A percentile compares a stretch with the other conserved stretches of the same genome.
phyloP scores from a whole-genome alignment of 2,329 filamentous ascomycete genomes.

The Onygena corvina region DNA sequence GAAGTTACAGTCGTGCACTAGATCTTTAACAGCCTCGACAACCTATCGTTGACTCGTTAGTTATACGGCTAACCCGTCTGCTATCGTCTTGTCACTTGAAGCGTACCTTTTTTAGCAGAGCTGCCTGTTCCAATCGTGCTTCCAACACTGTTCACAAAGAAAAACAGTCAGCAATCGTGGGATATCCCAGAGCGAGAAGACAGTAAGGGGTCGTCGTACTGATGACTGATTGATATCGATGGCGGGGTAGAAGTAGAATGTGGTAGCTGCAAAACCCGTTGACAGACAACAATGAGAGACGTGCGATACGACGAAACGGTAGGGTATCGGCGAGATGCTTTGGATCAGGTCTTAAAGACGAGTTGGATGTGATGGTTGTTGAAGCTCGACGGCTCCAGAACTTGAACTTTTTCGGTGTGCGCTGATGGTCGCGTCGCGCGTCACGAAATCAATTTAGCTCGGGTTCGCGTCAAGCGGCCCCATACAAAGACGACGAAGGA shows the following conservation, averaged over 20 bases:
- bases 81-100: not conserved
- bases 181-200: too few relatives aligned
- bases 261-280: too few relatives aligned
- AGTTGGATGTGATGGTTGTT: not conserved
- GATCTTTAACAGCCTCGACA: constrained; percentile 97
- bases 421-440: not conserved
- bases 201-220: not conserved
- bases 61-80: not conserved
- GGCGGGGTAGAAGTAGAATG: not conserved
- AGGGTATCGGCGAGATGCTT: not conserved
- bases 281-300: too few relatives aligned
- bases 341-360: not conserved
- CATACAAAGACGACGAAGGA: not conserved
- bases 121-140: constrained; percentile 90
- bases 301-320: not conserved
- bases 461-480: not conserved
- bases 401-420: not conserved
- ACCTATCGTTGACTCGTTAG: constrained; percentile 45
- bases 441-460: constrained; percentile 5
- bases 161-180: not conserved
- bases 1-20: constrained; percentile 99
- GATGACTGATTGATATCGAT: not conserved
- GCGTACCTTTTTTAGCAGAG: constrained; percentile 82
- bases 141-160: constrained; percentile 58
- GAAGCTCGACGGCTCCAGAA: not conserved